A percentile compares a stretch with the other conserved stretches of the same genome.
These are phyloP conservation scores for Tieghemostelium lacteum DNA, from an alignment of 78 protist species.

Conservation along the genomic window DNA sequence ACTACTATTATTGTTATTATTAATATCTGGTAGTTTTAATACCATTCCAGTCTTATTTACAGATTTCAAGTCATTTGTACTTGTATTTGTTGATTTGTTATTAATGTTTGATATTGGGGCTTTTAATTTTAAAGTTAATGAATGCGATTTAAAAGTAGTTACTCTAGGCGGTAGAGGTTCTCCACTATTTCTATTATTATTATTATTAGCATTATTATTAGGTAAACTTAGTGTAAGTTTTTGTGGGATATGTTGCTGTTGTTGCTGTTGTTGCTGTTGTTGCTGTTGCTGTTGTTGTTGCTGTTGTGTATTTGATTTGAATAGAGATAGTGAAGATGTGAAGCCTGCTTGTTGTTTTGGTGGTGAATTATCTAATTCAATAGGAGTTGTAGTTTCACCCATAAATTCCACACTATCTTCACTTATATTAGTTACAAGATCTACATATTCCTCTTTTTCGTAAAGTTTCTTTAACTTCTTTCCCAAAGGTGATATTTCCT, in stretches of 20 bases:
- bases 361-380: not conserved
- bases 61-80: not conserved
- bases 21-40: no score
- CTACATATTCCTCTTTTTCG: not conserved
- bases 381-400: not conserved
- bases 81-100: not conserved
- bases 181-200: not conserved
- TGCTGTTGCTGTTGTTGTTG: not conserved
- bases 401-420: not conserved
- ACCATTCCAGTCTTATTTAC: not conserved
- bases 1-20: no score
- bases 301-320: not conserved
- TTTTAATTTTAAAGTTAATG: not conserved
- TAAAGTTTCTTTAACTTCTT: slow-evolving; percentile 13
- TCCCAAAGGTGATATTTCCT: slow-evolving; percentile 3
- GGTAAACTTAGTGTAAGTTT: not conserved
- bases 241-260: not conserved
- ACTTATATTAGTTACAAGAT: not conserved
- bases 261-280: not conserved
- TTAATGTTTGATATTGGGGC: not conserved
- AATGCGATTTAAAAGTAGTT: not conserved
- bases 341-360: not conserved
- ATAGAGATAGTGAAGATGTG: not conserved
- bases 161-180: not conserved
- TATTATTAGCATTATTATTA: no score